Conservation (phyloP, 2,329 filamentous ascomycete species). For the Pseudogymnoascus sp. region DNA sequence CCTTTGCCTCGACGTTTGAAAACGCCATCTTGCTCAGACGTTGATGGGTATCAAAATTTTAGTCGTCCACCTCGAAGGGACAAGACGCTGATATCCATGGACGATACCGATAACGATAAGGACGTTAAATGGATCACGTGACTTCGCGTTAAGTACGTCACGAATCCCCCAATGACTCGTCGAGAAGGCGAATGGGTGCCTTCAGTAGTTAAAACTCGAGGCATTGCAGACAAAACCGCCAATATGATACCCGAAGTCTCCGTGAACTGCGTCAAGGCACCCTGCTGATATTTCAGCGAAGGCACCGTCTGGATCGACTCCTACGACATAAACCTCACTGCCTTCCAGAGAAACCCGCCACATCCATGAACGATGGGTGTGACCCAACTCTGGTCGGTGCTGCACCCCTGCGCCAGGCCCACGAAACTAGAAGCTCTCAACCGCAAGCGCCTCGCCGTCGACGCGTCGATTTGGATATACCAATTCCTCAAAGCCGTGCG, state of each 20-base stretch:
- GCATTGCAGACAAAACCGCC: not conserved
- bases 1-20: slow-evolving; percentile 40
- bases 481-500: slow-evolving; percentile 98
- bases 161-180: slow-evolving; percentile 4
- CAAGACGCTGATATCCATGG: not conserved
- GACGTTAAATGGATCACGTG: not conserved
- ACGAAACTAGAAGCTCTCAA: slow-evolving; percentile 96
- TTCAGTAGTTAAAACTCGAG: not conserved
- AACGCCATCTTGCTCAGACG: slow-evolving; percentile 14
- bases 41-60: not conserved
- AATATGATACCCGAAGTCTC: not conserved
- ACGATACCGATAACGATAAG: not conserved
- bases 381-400: slow-evolving; percentile 91
- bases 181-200: slow-evolving; percentile 7
- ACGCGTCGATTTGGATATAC: slow-evolving; percentile 99
- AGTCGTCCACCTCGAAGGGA: not conserved
- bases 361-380: slow-evolving; percentile 67
- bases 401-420: slow-evolving; percentile 89
- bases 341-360: not conserved
- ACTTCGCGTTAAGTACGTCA: slow-evolving; percentile 7
- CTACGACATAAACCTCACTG: not conserved
- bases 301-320: not conserved
- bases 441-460: slow-evolving; percentile 89
- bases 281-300: not conserved
- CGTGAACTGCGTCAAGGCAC: not conserved